Evolutionary conservation across 2,329 filamentous ascomycete genomes (phyloP).

Genomic region (Chaetoscypha palmicola): DNA sequence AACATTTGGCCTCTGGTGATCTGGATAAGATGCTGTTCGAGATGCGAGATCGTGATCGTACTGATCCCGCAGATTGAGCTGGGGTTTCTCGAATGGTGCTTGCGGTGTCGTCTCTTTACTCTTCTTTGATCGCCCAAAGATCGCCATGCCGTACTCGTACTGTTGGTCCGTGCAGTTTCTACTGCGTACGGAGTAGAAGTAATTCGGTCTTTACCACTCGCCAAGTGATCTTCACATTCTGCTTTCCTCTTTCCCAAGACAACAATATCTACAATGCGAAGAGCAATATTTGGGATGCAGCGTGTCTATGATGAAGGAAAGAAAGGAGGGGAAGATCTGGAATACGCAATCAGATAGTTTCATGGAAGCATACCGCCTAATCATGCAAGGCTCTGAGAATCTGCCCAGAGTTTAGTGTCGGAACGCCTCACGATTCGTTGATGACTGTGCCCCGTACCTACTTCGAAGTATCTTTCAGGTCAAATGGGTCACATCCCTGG

Average conservation of each 20-base stretch:
- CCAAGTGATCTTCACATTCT: slow-evolving; percentile 1
- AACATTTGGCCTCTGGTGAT: slow-evolving; percentile 12
- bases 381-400: not conserved
- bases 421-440: not conserved
- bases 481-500: not conserved
- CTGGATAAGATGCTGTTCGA: slow-evolving; percentile 14
- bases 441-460: not conserved
- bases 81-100: slow-evolving; percentile 7
- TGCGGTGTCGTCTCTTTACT: slow-evolving; percentile 13
- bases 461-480: too few species aligned
- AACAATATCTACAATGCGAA: too few species aligned
- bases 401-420: not conserved
- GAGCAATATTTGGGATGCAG: too few species aligned
- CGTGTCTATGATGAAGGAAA: not conserved
- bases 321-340: not conserved
- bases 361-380: not conserved
- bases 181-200: not conserved
- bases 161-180: slow-evolving; percentile 1
- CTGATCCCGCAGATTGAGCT: slow-evolving; percentile 1
- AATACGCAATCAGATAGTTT: not conserved
- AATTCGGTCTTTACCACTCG: too few species aligned
- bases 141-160: slow-evolving; percentile 19
- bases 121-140: slow-evolving; percentile 27
- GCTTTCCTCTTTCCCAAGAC: not conserved
- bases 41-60: slow-evolving; percentile 5